These are phyloP conservation scores for Nothomitra cinnamomea DNA, from an alignment of 2,329 filamentous ascomycete species.

Conservation along the genomic window DNA sequence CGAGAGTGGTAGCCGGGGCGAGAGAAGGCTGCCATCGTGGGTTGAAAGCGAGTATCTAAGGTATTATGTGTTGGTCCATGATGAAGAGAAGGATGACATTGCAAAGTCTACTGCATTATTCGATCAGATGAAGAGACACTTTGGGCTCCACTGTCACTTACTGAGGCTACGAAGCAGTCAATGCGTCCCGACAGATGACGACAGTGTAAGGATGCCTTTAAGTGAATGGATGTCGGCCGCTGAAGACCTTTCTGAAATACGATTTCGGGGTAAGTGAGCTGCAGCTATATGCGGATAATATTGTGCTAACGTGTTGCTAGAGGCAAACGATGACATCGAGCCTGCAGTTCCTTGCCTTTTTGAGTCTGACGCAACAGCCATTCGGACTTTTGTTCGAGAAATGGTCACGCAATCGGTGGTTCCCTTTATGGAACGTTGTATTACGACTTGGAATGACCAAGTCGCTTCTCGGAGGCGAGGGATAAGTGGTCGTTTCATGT, in stretches of 20 bases:
- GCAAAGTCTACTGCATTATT: slow-evolving; percentile 76
- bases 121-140: slow-evolving; percentile 98
- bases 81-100: slow-evolving; percentile 91
- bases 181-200: slow-evolving; percentile 79
- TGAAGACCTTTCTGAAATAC: slow-evolving; percentile 66
- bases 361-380: slow-evolving; percentile 77
- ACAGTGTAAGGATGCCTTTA: slow-evolving; percentile 63
- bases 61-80: slow-evolving; percentile 92
- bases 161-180: slow-evolving; percentile 70
- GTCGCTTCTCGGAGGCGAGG: slow-evolving; percentile 80
- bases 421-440: slow-evolving; percentile 86
- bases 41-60: slow-evolving; percentile 82
- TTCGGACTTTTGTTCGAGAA: slow-evolving; percentile 79
- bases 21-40: slow-evolving; percentile 60
- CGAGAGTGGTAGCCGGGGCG: slow-evolving; percentile 62
- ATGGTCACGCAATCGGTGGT: slow-evolving; percentile 90
- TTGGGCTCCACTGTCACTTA: slow-evolving; percentile 88
- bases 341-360: slow-evolving; percentile 66
- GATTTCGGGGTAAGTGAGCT: slow-evolving; percentile 27
- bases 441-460: slow-evolving; percentile 92
- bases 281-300: background rate
- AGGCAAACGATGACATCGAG: slow-evolving; percentile 52
- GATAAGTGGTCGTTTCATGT: slow-evolving; percentile 85
- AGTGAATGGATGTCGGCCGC: slow-evolving; percentile 80
- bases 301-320: slow-evolving; percentile 20